Evolutionary conservation across 192 early-diverging fungal species (phyloP).

Genomic region (Backusella liffmaniae): DNA sequence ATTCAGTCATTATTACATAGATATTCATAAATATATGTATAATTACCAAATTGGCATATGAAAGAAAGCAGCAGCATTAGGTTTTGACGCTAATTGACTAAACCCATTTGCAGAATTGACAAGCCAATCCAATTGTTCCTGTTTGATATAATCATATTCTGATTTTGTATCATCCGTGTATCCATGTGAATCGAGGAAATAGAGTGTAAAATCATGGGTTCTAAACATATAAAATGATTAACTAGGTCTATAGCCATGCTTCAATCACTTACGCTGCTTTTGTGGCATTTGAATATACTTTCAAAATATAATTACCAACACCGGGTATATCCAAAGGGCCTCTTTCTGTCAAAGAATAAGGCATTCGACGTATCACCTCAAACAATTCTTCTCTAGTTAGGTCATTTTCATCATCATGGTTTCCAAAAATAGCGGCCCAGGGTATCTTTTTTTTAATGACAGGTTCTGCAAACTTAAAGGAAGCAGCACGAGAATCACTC

Average conservation of each 20-base stretch:
- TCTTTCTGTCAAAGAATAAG: constrained; percentile 36
- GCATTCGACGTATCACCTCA: constrained; percentile 35
- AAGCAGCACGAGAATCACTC: constrained; percentile 26
- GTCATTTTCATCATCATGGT: constrained; percentile 47
- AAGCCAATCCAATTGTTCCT: constrained; percentile 48
- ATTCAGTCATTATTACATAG: too few relatives aligned
- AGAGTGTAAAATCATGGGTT: constrained; percentile 35
- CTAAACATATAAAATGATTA: constrained; percentile 7
- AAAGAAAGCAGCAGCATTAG: constrained; percentile 47
- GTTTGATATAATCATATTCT: constrained; percentile 39
- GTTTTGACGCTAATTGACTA: constrained; percentile 21
- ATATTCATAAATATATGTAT: neutral
- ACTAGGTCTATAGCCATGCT: neutral
- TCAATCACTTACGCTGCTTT: neutral
- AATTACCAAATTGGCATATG: constrained; percentile 42
- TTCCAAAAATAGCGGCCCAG: constrained; percentile 45
- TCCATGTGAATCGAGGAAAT: constrained; percentile 44
- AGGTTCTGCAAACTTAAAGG: constrained; percentile 23
- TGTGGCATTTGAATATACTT: constrained; percentile 24
- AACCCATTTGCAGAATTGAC: constrained; percentile 30
- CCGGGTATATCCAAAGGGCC: constrained; percentile 41
- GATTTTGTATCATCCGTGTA: constrained; percentile 35
- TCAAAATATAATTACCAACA: constrained; percentile 40
- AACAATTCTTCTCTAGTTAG: constrained; percentile 43
- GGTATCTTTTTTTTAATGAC: constrained; percentile 7